These are phyloP conservation scores for Trichomonascaceae sp. DNA, from an alignment of 1,139 yeast species.

Conservation along the genomic window DNA sequence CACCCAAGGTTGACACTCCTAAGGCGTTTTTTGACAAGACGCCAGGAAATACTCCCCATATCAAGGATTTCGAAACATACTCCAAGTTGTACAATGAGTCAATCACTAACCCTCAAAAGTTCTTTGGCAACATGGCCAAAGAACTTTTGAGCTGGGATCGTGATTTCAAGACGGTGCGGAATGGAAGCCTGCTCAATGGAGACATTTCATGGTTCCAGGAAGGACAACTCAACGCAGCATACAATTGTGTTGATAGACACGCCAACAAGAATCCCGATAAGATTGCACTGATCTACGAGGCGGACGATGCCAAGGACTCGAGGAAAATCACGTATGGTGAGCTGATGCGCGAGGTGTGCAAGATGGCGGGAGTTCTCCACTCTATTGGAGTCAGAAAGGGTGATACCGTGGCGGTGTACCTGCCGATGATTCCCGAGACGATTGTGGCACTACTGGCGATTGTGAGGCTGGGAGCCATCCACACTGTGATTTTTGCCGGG, in stretches of 20 bases:
- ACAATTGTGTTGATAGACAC: slow-evolving; percentile 94
- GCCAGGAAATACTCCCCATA: slow-evolving; percentile 26
- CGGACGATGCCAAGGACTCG: slow-evolving; percentile 73
- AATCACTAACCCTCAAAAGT: slow-evolving; percentile 65
- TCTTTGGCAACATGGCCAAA: slow-evolving; percentile 74
- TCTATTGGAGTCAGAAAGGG: slow-evolving; percentile 87
- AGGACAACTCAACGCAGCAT: slow-evolving; percentile 87
- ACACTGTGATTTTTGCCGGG: slow-evolving; percentile 94
- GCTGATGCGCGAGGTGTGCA: slow-evolving; percentile 73
- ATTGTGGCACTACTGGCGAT: slow-evolving; percentile 89
- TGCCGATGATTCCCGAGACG: slow-evolving; percentile 97
- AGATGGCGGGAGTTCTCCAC: slow-evolving; percentile 75
- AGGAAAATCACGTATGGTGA: slow-evolving; percentile 71
- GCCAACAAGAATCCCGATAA: slow-evolving; percentile 80
- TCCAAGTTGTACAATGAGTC: slow-evolving; percentile 62
- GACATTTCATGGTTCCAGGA: slow-evolving; percentile 89
- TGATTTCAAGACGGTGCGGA: slow-evolving; percentile 54
- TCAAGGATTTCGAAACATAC: slow-evolving; percentile 50
- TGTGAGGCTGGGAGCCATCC: slow-evolving; percentile 90
- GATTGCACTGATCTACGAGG: slow-evolving; percentile 82
- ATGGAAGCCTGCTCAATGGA: slow-evolving; percentile 66
- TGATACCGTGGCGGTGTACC: slow-evolving; percentile 89
- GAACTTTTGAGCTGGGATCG: slow-evolving; percentile 76
- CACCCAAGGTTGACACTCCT: slow-evolving; percentile 37
- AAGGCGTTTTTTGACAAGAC: slow-evolving; percentile 48